A percentile compares a stretch with the other conserved stretches of the same genome.
Evolutionary conservation across 108 stramenopile genomes (phyloP).

Genomic region (Stephanodiscus triporus): DNA sequence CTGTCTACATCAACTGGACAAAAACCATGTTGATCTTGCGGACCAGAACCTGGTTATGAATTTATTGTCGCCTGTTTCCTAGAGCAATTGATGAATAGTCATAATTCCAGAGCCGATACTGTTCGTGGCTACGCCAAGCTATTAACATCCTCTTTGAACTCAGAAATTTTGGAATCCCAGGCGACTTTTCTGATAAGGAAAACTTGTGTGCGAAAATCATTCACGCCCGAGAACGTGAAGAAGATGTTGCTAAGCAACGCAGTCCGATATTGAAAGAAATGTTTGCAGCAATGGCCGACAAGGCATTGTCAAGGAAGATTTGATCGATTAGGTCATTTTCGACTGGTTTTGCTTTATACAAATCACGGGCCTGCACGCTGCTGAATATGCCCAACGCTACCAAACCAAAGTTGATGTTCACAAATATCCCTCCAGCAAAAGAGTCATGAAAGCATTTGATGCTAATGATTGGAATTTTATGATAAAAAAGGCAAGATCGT

Average conservation of each 20-base stretch:
- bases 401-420: constrained; percentile 4
- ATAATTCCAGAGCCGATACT: background rate
- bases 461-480: constrained; percentile 3
- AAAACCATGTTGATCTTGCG: background rate
- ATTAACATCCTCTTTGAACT: constrained; percentile 5
- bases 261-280: constrained; percentile 5
- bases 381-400: too few relatives aligned
- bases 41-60: background rate
- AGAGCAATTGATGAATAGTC: background rate
- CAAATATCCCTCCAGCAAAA: background rate
- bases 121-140: background rate
- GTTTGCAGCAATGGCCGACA: background rate
- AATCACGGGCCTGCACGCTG: too few relatives aligned
- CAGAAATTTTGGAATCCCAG: background rate
- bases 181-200: background rate
- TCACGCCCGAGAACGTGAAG: too few relatives aligned
- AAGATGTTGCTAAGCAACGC: constrained; percentile 1
- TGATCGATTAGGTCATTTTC: too few relatives aligned
- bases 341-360: too few relatives aligned
- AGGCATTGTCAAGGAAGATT: too few relatives aligned
- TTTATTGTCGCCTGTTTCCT: background rate
- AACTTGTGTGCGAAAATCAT: background rate
- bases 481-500: background rate
- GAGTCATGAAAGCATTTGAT: constrained; percentile 10
- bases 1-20: constrained; percentile 8